Conservation (phyloP, 2,329 filamentous ascomycete genomes). For the Penicillium sp. region DNA sequence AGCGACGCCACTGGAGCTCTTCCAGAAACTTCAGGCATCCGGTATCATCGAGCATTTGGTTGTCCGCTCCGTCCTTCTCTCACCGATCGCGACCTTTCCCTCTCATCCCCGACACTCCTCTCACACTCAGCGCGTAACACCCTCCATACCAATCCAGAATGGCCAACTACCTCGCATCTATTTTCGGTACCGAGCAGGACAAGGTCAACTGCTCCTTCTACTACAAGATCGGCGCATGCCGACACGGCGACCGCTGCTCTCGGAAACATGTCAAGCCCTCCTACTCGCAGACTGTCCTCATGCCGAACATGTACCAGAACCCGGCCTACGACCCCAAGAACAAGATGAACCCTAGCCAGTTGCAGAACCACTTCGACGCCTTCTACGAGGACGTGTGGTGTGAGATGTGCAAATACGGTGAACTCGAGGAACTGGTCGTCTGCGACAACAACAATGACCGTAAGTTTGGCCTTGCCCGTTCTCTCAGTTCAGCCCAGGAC, state of each 20-base stretch:
- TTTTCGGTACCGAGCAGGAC: constrained; percentile 99
- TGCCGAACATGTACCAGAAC: constrained; percentile 99
- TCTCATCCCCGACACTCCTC: background rate
- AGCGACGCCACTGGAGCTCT: constrained; percentile 29
- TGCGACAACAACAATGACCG: constrained; percentile 99
- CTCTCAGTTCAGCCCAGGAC: background rate
- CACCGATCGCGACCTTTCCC: background rate
- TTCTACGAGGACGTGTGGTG: constrained; percentile 99
- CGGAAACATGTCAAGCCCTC: constrained; percentile 99
- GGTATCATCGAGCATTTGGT: constrained; percentile 18
- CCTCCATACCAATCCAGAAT: background rate
- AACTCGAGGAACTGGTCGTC: constrained; percentile 95
- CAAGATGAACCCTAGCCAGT: constrained; percentile 93
- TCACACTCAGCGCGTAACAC: background rate
- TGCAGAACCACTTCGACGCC: constrained; percentile 99
- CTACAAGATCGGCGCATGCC: constrained; percentile 99
- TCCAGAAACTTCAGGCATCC: constrained; percentile 38
- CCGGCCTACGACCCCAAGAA: constrained; percentile 94
- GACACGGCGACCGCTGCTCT: constrained; percentile 96
- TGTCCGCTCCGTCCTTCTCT: constrained; percentile 1
- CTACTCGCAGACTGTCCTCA: constrained; percentile 95
- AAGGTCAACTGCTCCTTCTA: constrained; percentile 99
- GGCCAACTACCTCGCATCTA: constrained; percentile 90
- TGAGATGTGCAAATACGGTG: constrained; percentile 98
- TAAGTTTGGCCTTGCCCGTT: constrained; percentile 48